Conservation (phyloP, 176 grass and related monocot genomes). For the Oryza glaberrima region DNA sequence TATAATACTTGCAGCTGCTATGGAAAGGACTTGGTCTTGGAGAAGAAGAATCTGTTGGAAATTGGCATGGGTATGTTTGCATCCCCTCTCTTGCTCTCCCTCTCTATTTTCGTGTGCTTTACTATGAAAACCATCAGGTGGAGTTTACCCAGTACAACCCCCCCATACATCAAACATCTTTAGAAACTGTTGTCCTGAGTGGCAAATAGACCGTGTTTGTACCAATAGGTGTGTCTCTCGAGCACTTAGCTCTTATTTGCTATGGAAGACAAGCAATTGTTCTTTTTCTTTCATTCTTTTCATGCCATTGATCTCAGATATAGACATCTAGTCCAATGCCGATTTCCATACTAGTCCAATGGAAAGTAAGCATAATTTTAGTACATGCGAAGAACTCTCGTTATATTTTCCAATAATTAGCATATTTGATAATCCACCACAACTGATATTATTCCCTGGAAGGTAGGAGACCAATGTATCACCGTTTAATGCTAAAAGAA, state of each 20-base stretch:
- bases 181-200: background rate
- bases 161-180: background rate
- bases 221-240: background rate
- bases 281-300: background rate
- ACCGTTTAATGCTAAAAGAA: background rate
- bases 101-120: background rate
- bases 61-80: slow-evolving; percentile 50
- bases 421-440: background rate
- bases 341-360: background rate
- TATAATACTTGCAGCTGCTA: slow-evolving; percentile 46
- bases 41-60: slow-evolving; percentile 47
- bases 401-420: background rate
- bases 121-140: background rate
- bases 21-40: slow-evolving; percentile 63
- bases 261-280: background rate
- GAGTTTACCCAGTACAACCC: background rate
- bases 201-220: background rate
- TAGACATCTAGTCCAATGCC: too few species aligned
- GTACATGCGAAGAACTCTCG: background rate
- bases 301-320: background rate
- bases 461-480: background rate
- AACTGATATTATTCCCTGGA: too few species aligned
- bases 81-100: background rate
- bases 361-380: background rate
- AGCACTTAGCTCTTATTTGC: background rate